phyloP scores from a whole-genome alignment of 2,329 filamentous ascomycete genomes.

The Diaporthe nobilis region DNA sequence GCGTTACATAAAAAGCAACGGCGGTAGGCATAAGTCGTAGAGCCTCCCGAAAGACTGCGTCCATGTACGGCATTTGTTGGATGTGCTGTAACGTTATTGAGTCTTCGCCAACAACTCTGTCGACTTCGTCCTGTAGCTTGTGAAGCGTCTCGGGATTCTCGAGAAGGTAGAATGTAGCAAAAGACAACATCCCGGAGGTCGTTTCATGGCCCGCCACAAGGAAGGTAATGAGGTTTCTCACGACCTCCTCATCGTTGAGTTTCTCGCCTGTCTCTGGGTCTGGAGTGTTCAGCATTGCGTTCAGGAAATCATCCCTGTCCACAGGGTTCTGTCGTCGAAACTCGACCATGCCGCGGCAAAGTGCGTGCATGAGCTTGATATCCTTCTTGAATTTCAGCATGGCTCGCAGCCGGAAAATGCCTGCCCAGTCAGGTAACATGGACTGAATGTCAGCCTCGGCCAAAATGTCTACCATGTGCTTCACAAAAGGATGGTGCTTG shows the following conservation, averaged over 20 bases:
- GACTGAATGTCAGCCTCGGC: conserved; percentile 50
- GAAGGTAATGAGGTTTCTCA: conserved; percentile 42
- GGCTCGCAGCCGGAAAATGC: conserved; percentile 60
- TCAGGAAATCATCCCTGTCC: conserved; percentile 42
- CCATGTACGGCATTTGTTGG: conserved; percentile 41
- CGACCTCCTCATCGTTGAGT: conserved; percentile 43
- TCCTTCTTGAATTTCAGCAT: conserved; percentile 1
- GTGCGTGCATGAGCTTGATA: background rate
- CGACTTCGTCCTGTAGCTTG: conserved; percentile 43
- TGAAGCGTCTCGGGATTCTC: conserved; percentile 41
- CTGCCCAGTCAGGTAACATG: conserved; percentile 64
- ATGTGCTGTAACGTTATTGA: conserved; percentile 40
- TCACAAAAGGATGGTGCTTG: conserved; percentile 37
- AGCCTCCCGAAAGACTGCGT: conserved; percentile 60
- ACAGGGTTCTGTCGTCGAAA: background rate
- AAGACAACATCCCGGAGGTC: conserved; percentile 41
- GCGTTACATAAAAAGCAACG: conserved; percentile 57
- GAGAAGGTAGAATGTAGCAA: conserved; percentile 42
- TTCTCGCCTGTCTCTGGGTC: conserved; percentile 43
- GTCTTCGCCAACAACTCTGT: conserved; percentile 41
- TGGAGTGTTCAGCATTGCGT: conserved; percentile 42
- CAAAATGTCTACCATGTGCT: conserved; percentile 39
- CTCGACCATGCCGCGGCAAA: background rate
- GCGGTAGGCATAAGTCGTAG: conserved; percentile 66
- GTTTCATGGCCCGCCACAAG: conserved; percentile 44